Percentiles rank a stretch among this genome's conserved stretches.
These are phyloP conservation scores for Chenopodium suecicum DNA, from an alignment of 148 eudicot genomes.

Conservation along the genomic window DNA sequence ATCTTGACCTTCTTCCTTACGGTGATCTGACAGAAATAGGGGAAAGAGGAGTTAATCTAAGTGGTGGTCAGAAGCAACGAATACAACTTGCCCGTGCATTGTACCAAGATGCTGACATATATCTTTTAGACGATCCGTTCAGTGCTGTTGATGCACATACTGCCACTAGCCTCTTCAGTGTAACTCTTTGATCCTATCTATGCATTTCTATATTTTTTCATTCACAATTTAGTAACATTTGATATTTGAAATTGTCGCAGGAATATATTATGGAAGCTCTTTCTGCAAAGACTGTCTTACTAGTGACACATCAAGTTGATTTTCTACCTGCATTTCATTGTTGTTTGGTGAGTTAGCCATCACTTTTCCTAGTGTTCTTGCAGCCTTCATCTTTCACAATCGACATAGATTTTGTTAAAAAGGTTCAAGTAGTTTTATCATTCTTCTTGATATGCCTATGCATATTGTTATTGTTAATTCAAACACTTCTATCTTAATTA, in stretches of 20 bases:
- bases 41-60: slow-evolving; percentile 91
- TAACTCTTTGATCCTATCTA: slow-evolving; percentile 22
- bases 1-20: slow-evolving; percentile 76
- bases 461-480: neutral
- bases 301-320: slow-evolving; percentile 98
- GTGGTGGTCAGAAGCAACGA: slow-evolving; percentile 96
- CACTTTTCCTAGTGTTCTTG: neutral
- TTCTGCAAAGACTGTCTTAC: slow-evolving; percentile 71
- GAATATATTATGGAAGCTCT: slow-evolving; percentile 87
- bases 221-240: neutral
- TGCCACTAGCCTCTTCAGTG: slow-evolving; percentile 79
- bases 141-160: slow-evolving; percentile 99
- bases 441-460: neutral
- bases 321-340: slow-evolving; percentile 84
- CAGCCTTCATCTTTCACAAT: neutral
- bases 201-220: neutral
- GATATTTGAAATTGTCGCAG: slow-evolving; percentile 35
- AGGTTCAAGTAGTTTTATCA: neutral
- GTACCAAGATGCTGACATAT: slow-evolving; percentile 79
- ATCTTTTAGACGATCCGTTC: slow-evolving; percentile 93
- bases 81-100: slow-evolving; percentile 95
- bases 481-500: neutral
- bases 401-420: neutral
- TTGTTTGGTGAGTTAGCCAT: slow-evolving; percentile 64
- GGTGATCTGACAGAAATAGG: slow-evolving; percentile 93